Evolutionary conservation across 345 rosid species (phyloP), one percentile per base, ranked within the genome.

Genomic region (Pistacia integerrima): DNA sequence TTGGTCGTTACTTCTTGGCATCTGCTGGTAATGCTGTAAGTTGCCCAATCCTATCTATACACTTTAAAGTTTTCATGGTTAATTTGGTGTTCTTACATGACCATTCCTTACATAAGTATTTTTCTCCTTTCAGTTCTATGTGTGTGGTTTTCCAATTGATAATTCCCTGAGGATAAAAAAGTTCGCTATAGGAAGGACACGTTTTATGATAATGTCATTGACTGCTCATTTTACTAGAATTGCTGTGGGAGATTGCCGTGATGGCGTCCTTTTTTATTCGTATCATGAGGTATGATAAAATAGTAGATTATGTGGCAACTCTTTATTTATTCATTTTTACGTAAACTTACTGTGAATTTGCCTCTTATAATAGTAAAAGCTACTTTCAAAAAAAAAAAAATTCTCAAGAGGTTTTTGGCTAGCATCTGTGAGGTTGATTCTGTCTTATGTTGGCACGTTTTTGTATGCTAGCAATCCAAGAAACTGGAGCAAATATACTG

Each of bases 1-100:
- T 91, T 83, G 97, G 89, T 83, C 88, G 82, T 44, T 92, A 79
- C 84, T 96, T 96, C 85, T 84, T 96, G 89, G 98, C 91, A 38
- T 93, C 99, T 84, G 94, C 98, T 81, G 99, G 99, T 85, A 93
- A 86, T 84, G 82, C 91, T 77, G 99, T 96, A 94, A 96, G 97
- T 86, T 69, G 67, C 73, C 67, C 35, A 69, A 62, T 60, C 64
- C 10, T 48, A 10, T 59, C 22, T 70, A 3, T 67, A 52, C 58
- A 35, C 74, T 78, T 83, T 76, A 69, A 73, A 64, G 62, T 71
- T 67, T 58, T 44, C 67, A 41, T 28, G 33, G 18, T 46, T 58
- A 9, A 33, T n/a, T 55, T 63, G 20, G 51, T 81, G 56, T 69
- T 30, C 52, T 69, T 60, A 62, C 58, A 25, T 64, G 57, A 52